Base-by-base conservation (phyloP, 371 early-diverging fungal genomes). In the Mucor piriformis region DNA sequence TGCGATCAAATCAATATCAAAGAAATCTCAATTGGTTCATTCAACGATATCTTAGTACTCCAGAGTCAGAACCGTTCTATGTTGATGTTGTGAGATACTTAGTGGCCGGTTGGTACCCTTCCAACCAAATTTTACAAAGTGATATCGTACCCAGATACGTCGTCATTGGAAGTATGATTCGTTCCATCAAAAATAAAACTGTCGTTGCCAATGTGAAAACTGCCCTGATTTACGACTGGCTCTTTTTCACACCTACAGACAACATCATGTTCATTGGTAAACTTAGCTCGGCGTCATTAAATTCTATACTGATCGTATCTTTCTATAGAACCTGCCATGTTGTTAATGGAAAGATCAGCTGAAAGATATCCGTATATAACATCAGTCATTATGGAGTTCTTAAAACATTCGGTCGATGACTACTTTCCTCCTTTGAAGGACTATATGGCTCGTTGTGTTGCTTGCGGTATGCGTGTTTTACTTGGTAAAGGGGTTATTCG, bases 201-300 rank as follows among this genome's bases (percentile, higher is more conserved):
- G 77, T 81, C 0, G 86, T 87, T 1, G 75, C 88, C 24, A 89
- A 85, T 57, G 83, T 85, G 25, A 91, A 89, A 58, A 71, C 88
- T 12, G 89, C 93, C 10, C 51, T 91, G 21, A 83, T 90, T 47
- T 90, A 77, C 44, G 93, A 92, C 65, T 92, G 91, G 90, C 67
- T 92, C n/a, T 90, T 88, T 57, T 92, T 84, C 61, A 81, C 85
- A 7, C 44, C 72, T 0, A 68, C 54, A 13, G 92, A 92, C 54
- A 89, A 79, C 57, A 87, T 92, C 54, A 92, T 92, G 93, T 85
- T 84, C 52, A 87, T 90, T 21, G 89, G 87, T 82, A 79, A 54
- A 13, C 0, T 1, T 42, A 2, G 27, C 34, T n/a, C n/a, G n/a
- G 43, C 10, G 38, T 23, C 4, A 13, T 12, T 16, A 3, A 25